phyloP scores from a whole-genome alignment of 1,284 basidiomycete species.

The Cystobasidium slooffiae region DNA sequence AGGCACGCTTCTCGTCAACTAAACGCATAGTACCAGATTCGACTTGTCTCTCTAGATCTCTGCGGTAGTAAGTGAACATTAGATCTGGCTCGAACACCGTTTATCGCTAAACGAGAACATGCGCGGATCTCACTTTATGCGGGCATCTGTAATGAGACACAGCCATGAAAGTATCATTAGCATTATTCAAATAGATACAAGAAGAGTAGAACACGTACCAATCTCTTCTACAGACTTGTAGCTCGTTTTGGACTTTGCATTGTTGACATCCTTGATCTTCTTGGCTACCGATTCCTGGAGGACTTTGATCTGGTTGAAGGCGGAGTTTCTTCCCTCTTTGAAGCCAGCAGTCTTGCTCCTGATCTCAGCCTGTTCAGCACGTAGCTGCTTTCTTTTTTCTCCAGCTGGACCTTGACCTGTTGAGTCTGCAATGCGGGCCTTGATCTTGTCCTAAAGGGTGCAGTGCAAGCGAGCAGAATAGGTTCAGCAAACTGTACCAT shows the following conservation, averaged over 20 bases:
- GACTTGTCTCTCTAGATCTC: constrained; percentile 81
- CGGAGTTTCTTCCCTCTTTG: constrained; percentile 76
- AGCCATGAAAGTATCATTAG: background rate
- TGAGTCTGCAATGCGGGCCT: constrained; percentile 15
- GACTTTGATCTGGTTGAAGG: constrained; percentile 79
- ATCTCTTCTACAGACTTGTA: constrained; percentile 88
- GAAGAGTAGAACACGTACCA: constrained; percentile 72
- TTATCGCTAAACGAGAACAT: background rate
- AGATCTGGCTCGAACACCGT: background rate
- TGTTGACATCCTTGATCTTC: constrained; percentile 91
- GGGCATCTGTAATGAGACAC: constrained; percentile 25
- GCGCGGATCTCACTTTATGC: constrained; percentile 31
- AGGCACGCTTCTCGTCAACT: constrained; percentile 92
- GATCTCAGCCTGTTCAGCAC: constrained; percentile 79
- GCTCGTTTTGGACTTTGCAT: constrained; percentile 76
- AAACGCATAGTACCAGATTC: constrained; percentile 91
- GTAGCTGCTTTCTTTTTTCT: constrained; percentile 74
- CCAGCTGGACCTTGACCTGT: constrained; percentile 60
- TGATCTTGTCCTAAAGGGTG: background rate
- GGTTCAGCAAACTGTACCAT: background rate
- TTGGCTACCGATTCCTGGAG: constrained; percentile 80
- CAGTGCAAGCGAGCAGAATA: background rate
- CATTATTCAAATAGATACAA: background rate
- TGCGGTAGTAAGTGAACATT: constrained; percentile 54
- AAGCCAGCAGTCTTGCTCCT: constrained; percentile 77